Evolutionary conservation across 331 rosid species (phyloP), one percentile per base, ranked within the genome.

Genomic region (Cydonia oblonga): DNA sequence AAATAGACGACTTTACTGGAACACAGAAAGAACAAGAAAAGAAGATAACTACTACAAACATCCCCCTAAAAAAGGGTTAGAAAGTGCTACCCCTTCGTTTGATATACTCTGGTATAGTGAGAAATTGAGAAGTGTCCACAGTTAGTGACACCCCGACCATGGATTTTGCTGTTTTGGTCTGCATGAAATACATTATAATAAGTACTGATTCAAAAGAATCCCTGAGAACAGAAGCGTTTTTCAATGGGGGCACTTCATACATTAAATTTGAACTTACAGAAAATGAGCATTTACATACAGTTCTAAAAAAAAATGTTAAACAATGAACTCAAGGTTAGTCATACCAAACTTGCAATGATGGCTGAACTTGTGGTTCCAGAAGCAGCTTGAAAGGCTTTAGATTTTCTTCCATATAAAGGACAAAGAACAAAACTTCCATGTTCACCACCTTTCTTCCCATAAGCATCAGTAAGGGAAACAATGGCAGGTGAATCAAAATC

Each of bases 101-200:
- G 74, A 89, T 82, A 79, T 87, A 91, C 75, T 93, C 98, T 29
- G 93, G 76, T 35, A 80, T 79, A 33, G 87, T 78, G 74, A 89
- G 84, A 70, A 89, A 80, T 79, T 91, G 97, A 64, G 98, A 84
- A 70, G 77, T 89, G 72, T 93, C 98, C 79, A 91, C 88, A 23
- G 85, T 81, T 83, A 93, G 81, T 63, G 90, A 78, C 82, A 89
- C 40, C 77, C 98, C 98, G 65, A 93, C 89, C 70, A 84, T 80
- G 78, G 97, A 89, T 80, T 91, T 93, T 44, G 98, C 96, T 73
- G 97, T 85, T 89, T 93, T 93, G n/a, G 97, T 89, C 98, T 93
- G 91, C 83, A 78, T 64, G 68, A 66, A 74, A 70, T 57, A 23
- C 23, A 69, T 57, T 35, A 71, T 44, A 63, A 80, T 79, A 54